Percentiles rank a stretch among this genome's conserved stretches.
Conservation (phyloP, 176 grass and related monocot species). For the Eragrostis nindensis region DNA sequence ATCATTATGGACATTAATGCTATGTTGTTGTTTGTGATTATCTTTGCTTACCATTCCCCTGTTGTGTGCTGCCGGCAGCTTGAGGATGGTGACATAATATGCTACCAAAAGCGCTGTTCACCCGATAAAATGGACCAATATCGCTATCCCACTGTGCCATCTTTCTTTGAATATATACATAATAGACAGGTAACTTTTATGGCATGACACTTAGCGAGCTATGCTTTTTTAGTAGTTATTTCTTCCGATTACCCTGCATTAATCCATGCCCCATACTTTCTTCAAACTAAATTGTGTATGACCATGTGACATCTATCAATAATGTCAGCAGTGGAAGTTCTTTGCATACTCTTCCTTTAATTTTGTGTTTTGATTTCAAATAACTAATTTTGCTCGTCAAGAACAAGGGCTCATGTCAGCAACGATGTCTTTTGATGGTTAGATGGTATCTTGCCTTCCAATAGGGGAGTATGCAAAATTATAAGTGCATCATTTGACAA, state of each 20-base stretch:
- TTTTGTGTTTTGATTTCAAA: too few relatives aligned
- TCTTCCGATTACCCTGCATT: conserved; percentile 8
- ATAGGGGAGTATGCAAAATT: too few relatives aligned
- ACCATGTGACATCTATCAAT: neutral
- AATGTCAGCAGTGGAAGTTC: neutral
- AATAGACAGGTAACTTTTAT: conserved; percentile 80
- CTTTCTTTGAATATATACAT: conserved; percentile 93
- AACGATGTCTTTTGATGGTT: too few relatives aligned
- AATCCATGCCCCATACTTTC: conserved; percentile 19
- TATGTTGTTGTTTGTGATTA: conserved; percentile 18
- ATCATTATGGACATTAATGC: neutral
- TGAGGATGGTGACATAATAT: conserved; percentile 87
- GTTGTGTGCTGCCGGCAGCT: conserved; percentile 60
- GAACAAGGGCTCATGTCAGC: too few relatives aligned
- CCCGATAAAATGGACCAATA: conserved; percentile 49
- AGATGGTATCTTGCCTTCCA: too few relatives aligned
- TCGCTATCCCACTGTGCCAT: conserved; percentile 62
- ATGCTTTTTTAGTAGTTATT: neutral
- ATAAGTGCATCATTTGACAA: too few relatives aligned
- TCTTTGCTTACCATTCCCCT: conserved; percentile 27
- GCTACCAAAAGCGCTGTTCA: conserved; percentile 65
- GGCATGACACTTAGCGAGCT: neutral
- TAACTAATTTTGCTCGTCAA: too few relatives aligned
- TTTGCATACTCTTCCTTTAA: neutral
- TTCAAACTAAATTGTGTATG: neutral